Evolutionary conservation across 345 rosid species (phyloP).

Genomic region (Bruguiera parviflora): DNA sequence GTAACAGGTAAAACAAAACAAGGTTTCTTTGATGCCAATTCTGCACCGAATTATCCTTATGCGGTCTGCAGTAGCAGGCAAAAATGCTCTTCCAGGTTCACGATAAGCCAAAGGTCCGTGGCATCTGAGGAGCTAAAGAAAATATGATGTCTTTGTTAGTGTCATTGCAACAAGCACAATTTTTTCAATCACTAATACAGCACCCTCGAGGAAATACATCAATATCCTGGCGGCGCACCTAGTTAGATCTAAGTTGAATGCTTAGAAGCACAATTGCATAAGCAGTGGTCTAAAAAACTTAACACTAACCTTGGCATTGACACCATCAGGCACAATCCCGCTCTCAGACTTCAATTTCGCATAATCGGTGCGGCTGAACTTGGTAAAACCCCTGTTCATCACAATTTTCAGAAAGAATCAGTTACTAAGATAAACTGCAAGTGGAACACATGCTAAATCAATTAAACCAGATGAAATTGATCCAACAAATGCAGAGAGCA

Average conservation of each 20-base stretch:
- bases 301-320: slow-evolving; percentile 60
- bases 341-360: slow-evolving; percentile 55
- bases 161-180: neutral
- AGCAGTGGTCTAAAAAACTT: neutral
- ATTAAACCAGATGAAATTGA: too few relatives aligned
- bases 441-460: too few relatives aligned
- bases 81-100: slow-evolving; percentile 59
- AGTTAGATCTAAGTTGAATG: too few relatives aligned
- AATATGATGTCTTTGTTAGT: neutral
- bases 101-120: slow-evolving; percentile 67
- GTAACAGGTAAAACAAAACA: too few relatives aligned
- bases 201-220: neutral
- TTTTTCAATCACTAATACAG: neutral
- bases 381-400: slow-evolving; percentile 62
- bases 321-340: slow-evolving; percentile 60
- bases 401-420: neutral
- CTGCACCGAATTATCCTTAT: slow-evolving; percentile 13
- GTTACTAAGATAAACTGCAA: too few relatives aligned
- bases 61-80: slow-evolving; percentile 36
- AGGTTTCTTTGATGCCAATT: too few relatives aligned
- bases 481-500: too few relatives aligned
- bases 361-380: slow-evolving; percentile 58
- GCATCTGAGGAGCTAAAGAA: slow-evolving; percentile 60
- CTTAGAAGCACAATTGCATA: neutral
- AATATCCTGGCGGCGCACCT: neutral